Evolutionary conservation across 306 rosid genomes (phyloP), one percentile per base, ranked within the genome.

Genomic region (Glycine tomentella): DNA sequence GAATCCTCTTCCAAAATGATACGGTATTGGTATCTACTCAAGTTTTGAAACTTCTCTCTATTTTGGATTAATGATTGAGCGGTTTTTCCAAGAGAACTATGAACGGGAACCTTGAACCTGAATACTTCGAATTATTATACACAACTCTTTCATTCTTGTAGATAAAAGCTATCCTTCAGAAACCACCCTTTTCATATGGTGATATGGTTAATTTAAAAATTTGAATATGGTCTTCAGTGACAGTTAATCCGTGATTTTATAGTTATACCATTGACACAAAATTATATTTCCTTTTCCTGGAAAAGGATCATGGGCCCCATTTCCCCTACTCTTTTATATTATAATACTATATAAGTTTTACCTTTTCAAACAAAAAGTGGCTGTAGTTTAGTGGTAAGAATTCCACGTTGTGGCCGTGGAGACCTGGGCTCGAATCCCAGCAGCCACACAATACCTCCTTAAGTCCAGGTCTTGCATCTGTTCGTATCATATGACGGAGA

Each of bases 351-450:
- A 25, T 25, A 25, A 25, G 11, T 8, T 46, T 46, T 11, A 9
- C 3, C 3, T 11, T 1, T 9, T 8, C 0, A 46, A 46, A 8
- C n/a, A 10, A 3, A 4, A 53, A 4, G 88, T 85, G 83, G 85
- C 88, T 81, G 85, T 85, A 85, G 80, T 85, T 85, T 81, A 85
- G 88, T 81, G 88, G 85, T 85, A 72, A 85, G 88, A 85, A 85
- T 76, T 81, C 85, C 85, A 81, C 85, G 85, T 85, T 85, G 88
- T 85, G 88, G 85, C 88, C 83, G 88, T 85, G 86, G 86, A 85
- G 83, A 81, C 88, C 86, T 81, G 83, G 83, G 88, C 88, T 85
- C 88, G 83, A 85, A 77, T 85, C 88, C 85, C 85, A 77, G 88
- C 85, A 81, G 85, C 31, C 31, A 25, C 85, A 36, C n/a, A 1